Base-by-base conservation (phyloP, 371 early-diverging fungal genomes). In the Mucor lusitanicus region DNA sequence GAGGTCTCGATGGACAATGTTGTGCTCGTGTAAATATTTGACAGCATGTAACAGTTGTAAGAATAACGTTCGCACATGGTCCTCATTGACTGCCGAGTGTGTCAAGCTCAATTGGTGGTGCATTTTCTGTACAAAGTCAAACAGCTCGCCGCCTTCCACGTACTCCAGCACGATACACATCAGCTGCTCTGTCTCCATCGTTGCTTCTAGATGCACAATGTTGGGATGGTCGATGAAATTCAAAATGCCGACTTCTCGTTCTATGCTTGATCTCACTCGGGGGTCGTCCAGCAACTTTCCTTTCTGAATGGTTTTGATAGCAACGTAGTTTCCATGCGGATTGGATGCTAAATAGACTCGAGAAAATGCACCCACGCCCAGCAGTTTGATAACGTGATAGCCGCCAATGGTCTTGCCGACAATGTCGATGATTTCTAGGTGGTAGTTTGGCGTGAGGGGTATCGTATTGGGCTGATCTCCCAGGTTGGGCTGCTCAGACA, bases 1-100 rank as follows among this genome's bases (percentile, higher is more conserved):
- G 9, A 94, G 68, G 70, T 94, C 94, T 40, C 92, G 76, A 76
- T 94, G 94, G 15, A 90, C 88, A 67, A 92, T 86, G 57, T 88
- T 84, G 61, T 85, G 82, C 21, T 83, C 84, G 72, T 94, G 94
- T 77, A 91, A 70, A 77, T 87, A 92, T 33, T 79, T 69, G 6
- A 92, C 86, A 35, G 88, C 92, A 25, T 79, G 65, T 6, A 88
- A 68, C 15, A 92, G 63, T 68, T 90, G 86, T 42, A 79, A 59
- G 64, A 85, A 87, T 9, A 85, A 61, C 9, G 46, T 56, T 23
- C 69, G 69, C 13, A 80, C 70, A 25, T 75, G 44, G 1, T 21
- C 25, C 59, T 84, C 81, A 59, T 84, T 69, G 23, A 80, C 61
- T 5, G 50, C 60, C 58, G 44, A 39, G 55, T 64, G n/a, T 17